phyloP scores from a whole-genome alignment of 345 rosid genomes.

The Triadica sebifera region DNA sequence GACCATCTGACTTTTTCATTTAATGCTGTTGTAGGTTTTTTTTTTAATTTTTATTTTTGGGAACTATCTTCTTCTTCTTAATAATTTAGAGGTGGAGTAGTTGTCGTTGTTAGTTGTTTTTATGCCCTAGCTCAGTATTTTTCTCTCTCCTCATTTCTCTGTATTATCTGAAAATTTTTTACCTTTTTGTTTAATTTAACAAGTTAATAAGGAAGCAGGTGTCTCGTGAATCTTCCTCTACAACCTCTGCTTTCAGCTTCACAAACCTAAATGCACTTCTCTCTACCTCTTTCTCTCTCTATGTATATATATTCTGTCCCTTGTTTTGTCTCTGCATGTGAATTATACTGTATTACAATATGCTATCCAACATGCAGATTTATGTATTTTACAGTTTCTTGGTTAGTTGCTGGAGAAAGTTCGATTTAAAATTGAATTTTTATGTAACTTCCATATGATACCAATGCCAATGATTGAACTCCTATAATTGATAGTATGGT shows the following conservation, averaged over 20 bases:
- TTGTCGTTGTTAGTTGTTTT: background rate
- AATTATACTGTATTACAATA: background rate
- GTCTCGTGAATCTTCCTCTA: slow-evolving; percentile 34
- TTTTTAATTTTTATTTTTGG: background rate
- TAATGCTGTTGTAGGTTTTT: slow-evolving; percentile 15
- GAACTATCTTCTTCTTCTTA: background rate
- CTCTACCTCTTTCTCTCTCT: background rate
- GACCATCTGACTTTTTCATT: slow-evolving; percentile 54
- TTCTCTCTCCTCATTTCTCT: background rate
- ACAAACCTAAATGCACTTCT: slow-evolving; percentile 18
- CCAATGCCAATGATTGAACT: too few relatives aligned
- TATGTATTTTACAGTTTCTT: too few relatives aligned
- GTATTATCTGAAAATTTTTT: background rate
- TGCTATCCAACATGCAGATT: too few relatives aligned
- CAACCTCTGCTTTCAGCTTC: slow-evolving; percentile 28
- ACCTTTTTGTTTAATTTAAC: background rate
- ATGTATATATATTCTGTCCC: background rate
- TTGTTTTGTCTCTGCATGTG: slow-evolving; percentile 9
- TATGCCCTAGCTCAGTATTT: background rate
- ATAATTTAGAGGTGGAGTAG: slow-evolving; percentile 12
- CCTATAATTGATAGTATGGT: too few relatives aligned
- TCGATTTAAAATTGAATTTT: too few relatives aligned
- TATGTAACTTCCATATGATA: too few relatives aligned
- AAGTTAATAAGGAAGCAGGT: slow-evolving; percentile 14
- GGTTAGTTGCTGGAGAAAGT: too few relatives aligned